Evolutionary conservation across 306 rosid genomes (phyloP), one percentile per base, ranked within the genome.

Genomic region (Vigna trinervia): DNA sequence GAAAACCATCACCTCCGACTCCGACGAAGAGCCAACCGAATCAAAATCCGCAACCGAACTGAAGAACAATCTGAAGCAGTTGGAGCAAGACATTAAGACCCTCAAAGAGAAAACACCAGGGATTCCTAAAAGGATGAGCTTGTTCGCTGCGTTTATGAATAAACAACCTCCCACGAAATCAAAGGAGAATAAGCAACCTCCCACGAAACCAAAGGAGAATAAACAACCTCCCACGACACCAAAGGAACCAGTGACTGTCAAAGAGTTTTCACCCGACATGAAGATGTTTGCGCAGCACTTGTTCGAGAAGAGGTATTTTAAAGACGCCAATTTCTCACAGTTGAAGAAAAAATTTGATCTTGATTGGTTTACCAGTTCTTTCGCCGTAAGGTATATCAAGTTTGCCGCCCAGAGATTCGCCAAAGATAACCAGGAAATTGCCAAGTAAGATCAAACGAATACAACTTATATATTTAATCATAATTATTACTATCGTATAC

Each of bases 381-480:
- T 59, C 65, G 90, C 91, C 53, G 46, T 84, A 2, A 71, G 77
- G 0, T 92, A 78, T 75, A 28, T 89, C 8, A 88, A 74, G 87
- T 80, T 19, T 56, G 96, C 89, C 0, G 90, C 81, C 0, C 79
- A 74, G 45, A 83, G 15, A 74, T 94, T 92, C 50, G 85, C 80
- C 32, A 77, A 43, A 45, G 95, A 92, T 69, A 83, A 94, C 57
- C 95, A 76, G 62, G 85, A 88, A 58, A 88, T 92, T 28, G 87
- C 91, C 67, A 92, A 90, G 98, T 92, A 90, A 89, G 95, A 20
- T 23, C 7, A 51, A 41, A 7, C 9, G 46, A 41, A 41, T 41
- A 41, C 46, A 41, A 41, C 46, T 41, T 41, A 8, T 38, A 1
- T 38, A 8, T 38, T 7, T 36, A 36, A 38, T 38, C 43, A 38